Conservation (phyloP, 768 basidiomycete species). For the Clitopilus passeckerianus region DNA sequence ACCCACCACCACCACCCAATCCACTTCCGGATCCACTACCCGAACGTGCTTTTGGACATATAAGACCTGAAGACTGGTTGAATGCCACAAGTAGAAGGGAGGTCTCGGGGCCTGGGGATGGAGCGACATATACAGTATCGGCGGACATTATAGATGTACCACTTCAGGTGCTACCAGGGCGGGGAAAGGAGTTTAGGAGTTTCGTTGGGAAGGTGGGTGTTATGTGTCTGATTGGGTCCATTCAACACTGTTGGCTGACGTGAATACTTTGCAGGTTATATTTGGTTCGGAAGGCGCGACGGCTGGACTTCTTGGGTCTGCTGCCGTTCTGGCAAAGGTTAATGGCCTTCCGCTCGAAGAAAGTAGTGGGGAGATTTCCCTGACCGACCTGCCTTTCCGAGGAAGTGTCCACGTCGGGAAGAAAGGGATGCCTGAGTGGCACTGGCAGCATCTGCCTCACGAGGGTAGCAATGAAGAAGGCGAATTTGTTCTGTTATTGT, state of each 20-base stretch:
- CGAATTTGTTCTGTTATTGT: background rate
- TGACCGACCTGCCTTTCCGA: conserved; percentile 60
- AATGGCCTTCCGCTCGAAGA: conserved; percentile 51
- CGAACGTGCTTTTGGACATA: conserved; percentile 68
- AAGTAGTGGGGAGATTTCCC: conserved; percentile 41
- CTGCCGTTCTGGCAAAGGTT: conserved; percentile 55
- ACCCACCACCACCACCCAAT: conserved; percentile 24
- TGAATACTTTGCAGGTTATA: conserved; percentile 47
- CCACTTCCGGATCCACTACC: conserved; percentile 67
- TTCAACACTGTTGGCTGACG: background rate
- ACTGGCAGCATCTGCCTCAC: background rate
- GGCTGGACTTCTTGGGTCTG: conserved; percentile 63
- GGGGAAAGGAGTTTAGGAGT: conserved; percentile 68
- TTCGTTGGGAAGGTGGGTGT: conserved; percentile 69
- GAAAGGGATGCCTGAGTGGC: conserved; percentile 22
- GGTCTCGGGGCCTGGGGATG: conserved; percentile 40
- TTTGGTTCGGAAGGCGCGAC: conserved; percentile 60
- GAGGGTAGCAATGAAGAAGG: background rate
- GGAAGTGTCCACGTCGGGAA: conserved; percentile 66
- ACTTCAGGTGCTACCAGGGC: conserved; percentile 71
- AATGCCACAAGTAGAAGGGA: conserved; percentile 33
- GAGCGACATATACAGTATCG: conserved; percentile 50
- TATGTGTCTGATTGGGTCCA: background rate
- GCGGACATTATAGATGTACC: conserved; percentile 73
- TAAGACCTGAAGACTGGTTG: conserved; percentile 70